These are phyloP conservation scores for Gleditsia sinensis DNA, from an alignment of 306 rosid species.

Conservation along the genomic window DNA sequence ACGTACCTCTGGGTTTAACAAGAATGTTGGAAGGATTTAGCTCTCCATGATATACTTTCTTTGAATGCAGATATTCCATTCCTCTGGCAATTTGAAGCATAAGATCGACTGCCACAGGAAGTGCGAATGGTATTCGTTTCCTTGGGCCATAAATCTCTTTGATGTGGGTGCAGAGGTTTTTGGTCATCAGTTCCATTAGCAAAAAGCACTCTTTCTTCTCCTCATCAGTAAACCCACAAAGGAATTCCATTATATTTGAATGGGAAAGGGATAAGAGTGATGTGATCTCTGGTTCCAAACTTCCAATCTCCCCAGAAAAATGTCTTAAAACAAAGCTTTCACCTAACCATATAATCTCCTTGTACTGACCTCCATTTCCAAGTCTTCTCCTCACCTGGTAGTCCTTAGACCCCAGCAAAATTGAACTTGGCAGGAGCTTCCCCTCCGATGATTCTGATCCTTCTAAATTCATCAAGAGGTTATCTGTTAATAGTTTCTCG, in stretches of 20 bases:
- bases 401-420: slow-evolving; percentile 65
- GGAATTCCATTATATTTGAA: slow-evolving; percentile 63
- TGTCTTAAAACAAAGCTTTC: slow-evolving; percentile 74
- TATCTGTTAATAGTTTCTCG: slow-evolving; percentile 52
- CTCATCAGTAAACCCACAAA: slow-evolving; percentile 72
- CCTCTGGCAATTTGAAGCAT: slow-evolving; percentile 97
- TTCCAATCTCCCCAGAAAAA: slow-evolving; percentile 63
- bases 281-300: slow-evolving; percentile 61
- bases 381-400: slow-evolving; percentile 75
- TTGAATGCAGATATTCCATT: slow-evolving; percentile 82
- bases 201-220: slow-evolving; percentile 78
- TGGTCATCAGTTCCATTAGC: slow-evolving; percentile 82
- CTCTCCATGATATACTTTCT: slow-evolving; percentile 71
- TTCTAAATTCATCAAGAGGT: slow-evolving; percentile 51
- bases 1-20: slow-evolving; percentile 61
- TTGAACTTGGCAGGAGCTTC: slow-evolving; percentile 73
- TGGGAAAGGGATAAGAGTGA: slow-evolving; percentile 71
- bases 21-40: slow-evolving; percentile 74
- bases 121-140: slow-evolving; percentile 68
- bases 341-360: slow-evolving; percentile 84
- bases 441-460: slow-evolving; percentile 49
- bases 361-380: slow-evolving; percentile 70
- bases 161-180: slow-evolving; percentile 57
- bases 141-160: slow-evolving; percentile 68
- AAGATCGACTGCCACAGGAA: slow-evolving; percentile 77